Percentiles rank a stretch among this genome's conserved stretches.
These are phyloP conservation scores for Kokia cookei DNA, from an alignment of 441 rosid species.

Conservation along the genomic window DNA sequence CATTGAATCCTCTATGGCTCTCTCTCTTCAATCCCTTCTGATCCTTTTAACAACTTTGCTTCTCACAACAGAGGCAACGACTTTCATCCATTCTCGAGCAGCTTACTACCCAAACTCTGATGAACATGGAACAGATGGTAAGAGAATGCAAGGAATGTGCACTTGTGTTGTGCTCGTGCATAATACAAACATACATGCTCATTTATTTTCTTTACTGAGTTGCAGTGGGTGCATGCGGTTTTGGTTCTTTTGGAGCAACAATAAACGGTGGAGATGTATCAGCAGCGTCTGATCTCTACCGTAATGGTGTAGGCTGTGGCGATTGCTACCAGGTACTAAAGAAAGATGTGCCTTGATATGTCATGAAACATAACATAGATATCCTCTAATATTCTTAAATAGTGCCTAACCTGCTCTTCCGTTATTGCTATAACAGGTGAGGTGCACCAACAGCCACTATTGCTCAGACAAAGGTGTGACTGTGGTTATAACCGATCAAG, in stretches of 20 bases:
- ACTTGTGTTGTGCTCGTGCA: background rate
- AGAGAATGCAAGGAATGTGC: constrained; percentile 5
- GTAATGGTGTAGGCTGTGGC: constrained; percentile 65
- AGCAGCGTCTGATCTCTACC: constrained; percentile 56
- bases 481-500: constrained; percentile 52
- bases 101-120: constrained; percentile 50
- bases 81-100: constrained; percentile 50
- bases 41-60: constrained; percentile 22
- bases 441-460: constrained; percentile 42
- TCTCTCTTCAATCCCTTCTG: constrained; percentile 18
- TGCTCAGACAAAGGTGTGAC: constrained; percentile 52
- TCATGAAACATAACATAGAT: background rate
- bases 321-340: constrained; percentile 62
- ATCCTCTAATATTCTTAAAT: background rate
- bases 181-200: constrained; percentile 2
- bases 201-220: constrained; percentile 3
- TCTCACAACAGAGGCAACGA: constrained; percentile 31
- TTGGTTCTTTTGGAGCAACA: constrained; percentile 63
- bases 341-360: background rate
- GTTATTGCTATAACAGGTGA: constrained; percentile 29
- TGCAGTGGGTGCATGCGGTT: constrained; percentile 60
- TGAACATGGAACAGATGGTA: constrained; percentile 52
- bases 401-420: background rate
- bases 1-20: constrained; percentile 27
- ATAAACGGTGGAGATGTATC: constrained; percentile 62